Evolutionary conservation across 108 stramenopile genomes (phyloP).

Genomic region (Aureococcus anophagefferens): DNA sequence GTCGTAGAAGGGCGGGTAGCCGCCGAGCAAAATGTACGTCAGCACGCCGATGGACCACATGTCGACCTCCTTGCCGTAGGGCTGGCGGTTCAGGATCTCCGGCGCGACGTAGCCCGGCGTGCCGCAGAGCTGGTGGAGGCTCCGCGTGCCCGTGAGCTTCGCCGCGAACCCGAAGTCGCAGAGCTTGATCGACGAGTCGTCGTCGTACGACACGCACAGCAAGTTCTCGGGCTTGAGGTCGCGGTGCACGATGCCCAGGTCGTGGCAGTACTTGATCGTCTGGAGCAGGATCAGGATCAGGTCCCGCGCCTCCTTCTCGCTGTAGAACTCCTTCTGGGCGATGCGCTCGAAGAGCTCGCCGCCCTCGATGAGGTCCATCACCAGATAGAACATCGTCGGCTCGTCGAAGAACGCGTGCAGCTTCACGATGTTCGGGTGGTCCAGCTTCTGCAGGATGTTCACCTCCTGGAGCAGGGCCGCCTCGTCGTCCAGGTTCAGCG

Average conservation of each 20-base stretch:
- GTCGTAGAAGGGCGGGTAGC: slow-evolving; percentile 20
- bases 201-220: slow-evolving; percentile 56
- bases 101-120: too few relatives aligned
- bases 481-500: background rate
- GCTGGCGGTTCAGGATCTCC: too few relatives aligned
- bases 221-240: slow-evolving; percentile 92
- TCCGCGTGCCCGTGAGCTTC: slow-evolving; percentile 48
- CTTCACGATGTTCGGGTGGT: slow-evolving; percentile 28
- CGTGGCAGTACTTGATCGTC: slow-evolving; percentile 71
- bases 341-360: slow-evolving; percentile 94
- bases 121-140: slow-evolving; percentile 75
- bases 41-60: slow-evolving; percentile 32
- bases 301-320: slow-evolving; percentile 80
- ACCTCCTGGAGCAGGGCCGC: slow-evolving; percentile 9
- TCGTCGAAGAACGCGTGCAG: slow-evolving; percentile 83
- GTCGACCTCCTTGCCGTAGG: too few relatives aligned
- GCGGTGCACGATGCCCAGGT: slow-evolving; percentile 66
- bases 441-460: slow-evolving; percentile 13
- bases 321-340: slow-evolving; percentile 77
- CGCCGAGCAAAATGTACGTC: slow-evolving; percentile 22
- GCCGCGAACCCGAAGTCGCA: slow-evolving; percentile 97
- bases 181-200: slow-evolving; percentile 84
- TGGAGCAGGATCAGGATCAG: slow-evolving; percentile 63
- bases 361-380: slow-evolving; percentile 78
- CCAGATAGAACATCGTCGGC: slow-evolving; percentile 62